Base-by-base conservation (phyloP, 2,329 filamentous ascomycete genomes). In the Trichoderma koningiopsis region DNA sequence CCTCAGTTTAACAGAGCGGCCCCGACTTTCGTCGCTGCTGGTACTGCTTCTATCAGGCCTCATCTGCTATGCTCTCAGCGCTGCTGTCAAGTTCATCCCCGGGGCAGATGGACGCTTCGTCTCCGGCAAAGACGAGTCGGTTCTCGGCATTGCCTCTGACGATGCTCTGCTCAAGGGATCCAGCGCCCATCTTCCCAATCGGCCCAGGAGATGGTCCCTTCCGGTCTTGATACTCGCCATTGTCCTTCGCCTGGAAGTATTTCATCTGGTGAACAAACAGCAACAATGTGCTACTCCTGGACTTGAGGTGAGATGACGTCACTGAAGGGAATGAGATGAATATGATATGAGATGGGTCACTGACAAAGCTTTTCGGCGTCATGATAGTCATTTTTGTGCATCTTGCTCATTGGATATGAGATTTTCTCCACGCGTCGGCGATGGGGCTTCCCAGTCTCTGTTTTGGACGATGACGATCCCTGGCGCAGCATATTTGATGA, bases 261-360 rank as follows among this genome's bases (percentile, higher is more conserved):
- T 84, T 43, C 80, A 85, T 63, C 77, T 76, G 37, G 81, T 86
- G 1, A 80, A 83, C 16, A 76, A 77, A 31, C 80, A 83, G 69
- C 80, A 85, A 43, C 85, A 87, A 75, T 88, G 86, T 73, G 80
- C 84, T 7, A 78, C 76, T 14, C 78, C 82, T 24, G 85, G 85
- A 3, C 72, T 87, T 19, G 84, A 87, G 81, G 85, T 80, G 71
- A 70, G 74, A 64, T 69, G 68, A 69, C 61, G 55, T 65, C 62
- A 70, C 35, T 65, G 59, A 68, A 64, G 53, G 33, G 29, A 19
- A 43, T 40, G 5, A 55, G 19, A 10, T 14, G 27, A 33, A 27
- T 4, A 22, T 22, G 37, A 52, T 29, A 35, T 35, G 33, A 35
- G 33, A 33, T 35, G 33, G 4, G 7, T 59, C 40, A 35, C 68